Percentiles rank a stretch among this genome's conserved stretches.
Conservation (phyloP, 768 basidiomycete genomes). For the Nidularia sp. region DNA sequence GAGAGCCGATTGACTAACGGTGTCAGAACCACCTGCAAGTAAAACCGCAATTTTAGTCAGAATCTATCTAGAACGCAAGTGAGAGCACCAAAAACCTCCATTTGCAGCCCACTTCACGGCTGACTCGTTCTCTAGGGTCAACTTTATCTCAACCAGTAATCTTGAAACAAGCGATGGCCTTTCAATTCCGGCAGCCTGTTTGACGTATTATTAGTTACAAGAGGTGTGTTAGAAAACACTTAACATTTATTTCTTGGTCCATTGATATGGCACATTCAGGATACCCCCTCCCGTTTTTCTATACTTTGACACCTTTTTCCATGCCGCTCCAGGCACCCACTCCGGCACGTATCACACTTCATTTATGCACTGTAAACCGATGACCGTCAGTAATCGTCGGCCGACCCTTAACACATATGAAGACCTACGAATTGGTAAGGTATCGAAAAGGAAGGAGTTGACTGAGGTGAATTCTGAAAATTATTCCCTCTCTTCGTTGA, state of each 20-base stretch:
- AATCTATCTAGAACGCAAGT: background rate
- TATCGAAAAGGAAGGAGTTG: background rate
- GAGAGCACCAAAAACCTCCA: conserved; percentile 11
- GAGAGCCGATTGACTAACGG: background rate
- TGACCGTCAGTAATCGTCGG: background rate
- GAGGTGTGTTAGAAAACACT: background rate
- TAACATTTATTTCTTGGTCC: background rate
- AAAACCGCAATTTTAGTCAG: background rate
- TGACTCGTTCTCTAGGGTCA: conserved; percentile 3
- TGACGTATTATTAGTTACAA: background rate
- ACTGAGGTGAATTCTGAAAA: background rate
- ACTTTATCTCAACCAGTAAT: background rate
- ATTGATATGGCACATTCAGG: background rate
- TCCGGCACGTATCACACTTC: background rate
- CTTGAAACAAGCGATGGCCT: conserved; percentile 6
- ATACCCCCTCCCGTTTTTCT: background rate
- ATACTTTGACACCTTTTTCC: background rate
- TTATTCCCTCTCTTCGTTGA: background rate
- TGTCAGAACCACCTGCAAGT: background rate
- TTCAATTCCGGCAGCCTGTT: background rate
- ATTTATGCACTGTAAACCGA: background rate
- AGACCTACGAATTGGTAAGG: background rate
- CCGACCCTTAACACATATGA: background rate
- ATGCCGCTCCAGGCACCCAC: background rate
- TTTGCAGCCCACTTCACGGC: conserved; percentile 14